These are phyloP conservation scores for Canna indica DNA, from an alignment of 176 grass and related monocot species.

Conservation along the genomic window DNA sequence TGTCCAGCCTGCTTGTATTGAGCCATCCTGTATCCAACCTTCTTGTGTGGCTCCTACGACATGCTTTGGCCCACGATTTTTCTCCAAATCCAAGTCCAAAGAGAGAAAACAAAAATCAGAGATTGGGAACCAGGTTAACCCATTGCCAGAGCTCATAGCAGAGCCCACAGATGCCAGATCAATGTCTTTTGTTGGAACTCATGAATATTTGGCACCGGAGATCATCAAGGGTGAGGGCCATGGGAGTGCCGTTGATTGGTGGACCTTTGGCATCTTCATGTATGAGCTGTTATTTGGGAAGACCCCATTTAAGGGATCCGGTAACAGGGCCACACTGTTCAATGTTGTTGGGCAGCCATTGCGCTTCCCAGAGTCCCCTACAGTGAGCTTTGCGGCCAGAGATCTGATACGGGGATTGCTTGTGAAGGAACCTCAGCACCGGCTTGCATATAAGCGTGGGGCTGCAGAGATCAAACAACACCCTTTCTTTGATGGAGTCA, in stretches of 20 bases:
- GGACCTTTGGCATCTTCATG: constrained; percentile 19
- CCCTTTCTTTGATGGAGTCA: constrained; percentile 11
- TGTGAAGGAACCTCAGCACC: constrained; percentile 9
- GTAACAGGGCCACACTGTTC: constrained; percentile 13
- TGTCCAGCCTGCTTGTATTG: constrained; percentile 8
- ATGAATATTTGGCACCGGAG: constrained; percentile 16
- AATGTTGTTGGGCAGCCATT: constrained; percentile 9
- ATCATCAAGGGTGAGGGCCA: constrained; percentile 15
- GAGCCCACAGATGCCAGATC: constrained; percentile 15
- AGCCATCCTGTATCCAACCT: constrained; percentile 15
- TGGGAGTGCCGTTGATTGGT: constrained; percentile 10
- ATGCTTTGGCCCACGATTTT: constrained; percentile 10
- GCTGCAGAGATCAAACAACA: constrained; percentile 14
- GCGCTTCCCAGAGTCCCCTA: constrained; percentile 14
- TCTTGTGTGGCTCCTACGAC: constrained; percentile 10
- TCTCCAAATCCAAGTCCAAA: constrained; percentile 13
- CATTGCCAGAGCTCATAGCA: constrained; percentile 9
- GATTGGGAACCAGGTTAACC: constrained; percentile 8
- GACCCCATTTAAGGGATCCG: constrained; percentile 16
- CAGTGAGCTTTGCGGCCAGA: constrained; percentile 6
- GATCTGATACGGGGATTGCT: constrained; percentile 11
- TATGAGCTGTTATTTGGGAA: constrained; percentile 17
- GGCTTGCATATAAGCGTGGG: constrained; percentile 11
- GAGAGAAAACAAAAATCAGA: constrained; percentile 1
- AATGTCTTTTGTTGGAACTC: constrained; percentile 12